Conservation (phyloP, 1,284 basidiomycete genomes). For the Irpex sp. region DNA sequence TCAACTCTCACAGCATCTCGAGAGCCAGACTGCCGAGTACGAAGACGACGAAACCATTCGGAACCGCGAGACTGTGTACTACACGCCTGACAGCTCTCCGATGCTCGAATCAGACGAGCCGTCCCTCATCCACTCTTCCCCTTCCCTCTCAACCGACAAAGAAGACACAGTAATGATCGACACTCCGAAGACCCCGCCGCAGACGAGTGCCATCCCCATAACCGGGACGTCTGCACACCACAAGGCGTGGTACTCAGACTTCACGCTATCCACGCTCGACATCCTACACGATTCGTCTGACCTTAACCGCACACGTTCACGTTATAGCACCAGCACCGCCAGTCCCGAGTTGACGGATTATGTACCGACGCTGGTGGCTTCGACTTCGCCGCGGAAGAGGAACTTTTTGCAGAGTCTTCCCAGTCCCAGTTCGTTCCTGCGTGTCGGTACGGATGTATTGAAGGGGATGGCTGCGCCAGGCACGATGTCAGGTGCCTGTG, state of each 20-base stretch:
- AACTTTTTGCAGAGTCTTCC: conserved; percentile 11
- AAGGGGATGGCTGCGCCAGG: conserved; percentile 9
- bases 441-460: conserved; percentile 13
- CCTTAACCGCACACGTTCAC: background rate
- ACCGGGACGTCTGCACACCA: background rate
- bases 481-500: background rate
- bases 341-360: conserved; percentile 6
- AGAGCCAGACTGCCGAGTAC: background rate
- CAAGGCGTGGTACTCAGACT: background rate
- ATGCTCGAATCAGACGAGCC: background rate
- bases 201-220: background rate
- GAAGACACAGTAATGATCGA: background rate
- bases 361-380: background rate
- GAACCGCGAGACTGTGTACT: conserved; percentile 6
- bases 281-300: background rate
- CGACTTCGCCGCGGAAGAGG: conserved; percentile 2
- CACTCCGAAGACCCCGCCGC: conserved; percentile 5
- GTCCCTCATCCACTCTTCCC: background rate
- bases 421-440: conserved; percentile 8
- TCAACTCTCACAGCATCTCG: background rate
- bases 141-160: background rate
- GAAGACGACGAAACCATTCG: background rate
- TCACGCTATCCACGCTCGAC: conserved; percentile 3
- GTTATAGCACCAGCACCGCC: background rate
- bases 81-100: conserved; percentile 11